Evolutionary conservation across 2,329 filamentous ascomycete species (phyloP), one percentile per base, ranked within the genome.

Genomic region (Pseudopithomyces maydicus): DNA sequence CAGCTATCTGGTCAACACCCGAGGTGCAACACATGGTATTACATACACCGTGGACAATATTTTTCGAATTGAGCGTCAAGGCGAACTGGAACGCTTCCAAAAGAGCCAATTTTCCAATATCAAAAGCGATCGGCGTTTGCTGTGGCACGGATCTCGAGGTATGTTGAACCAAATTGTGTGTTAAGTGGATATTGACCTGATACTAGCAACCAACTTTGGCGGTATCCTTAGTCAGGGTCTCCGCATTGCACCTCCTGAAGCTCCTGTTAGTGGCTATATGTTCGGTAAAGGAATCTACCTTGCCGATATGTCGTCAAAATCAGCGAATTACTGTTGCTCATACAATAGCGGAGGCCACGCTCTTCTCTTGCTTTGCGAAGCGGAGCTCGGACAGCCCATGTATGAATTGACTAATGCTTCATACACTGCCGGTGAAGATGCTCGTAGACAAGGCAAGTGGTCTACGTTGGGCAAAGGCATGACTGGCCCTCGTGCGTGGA

Each of bases 231-330:
- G 87, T 55, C 91, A 96, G 74, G 92, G 92, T 62, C 84, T 97
- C 6, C 89, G 91, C n/a, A 96, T 96, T 63, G 92, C 92, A 6
- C 92, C 92, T 0, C 89, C 89, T 0, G 89, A 96, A 74, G 92
- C 92, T 0, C 92, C 91, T 0, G 87, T 87, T 0, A 84, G 82
- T 4, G 91, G 91, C 1, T 92, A 94, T 79, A 94, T 94, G 90
- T 96, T 96, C 64, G 92, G 89, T 55, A 96, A 96, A 75, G 92
- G 92, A 43, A 90, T 96, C 45, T 96, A 96, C 71, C 84, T 96
- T 2, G 91, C 91, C 2, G 91, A 96, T 68, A 92, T 92, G 82
- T 74, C 71, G 2, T 89, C 85, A 71, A 96, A 96, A 77, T 92
- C 89, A 2, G 91, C 91, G 15, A 86, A 86, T 66, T 96, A 96